These are phyloP conservation scores for Trypanosoma melophagium DNA, from an alignment of 208 protist species.

Conservation along the genomic window DNA sequence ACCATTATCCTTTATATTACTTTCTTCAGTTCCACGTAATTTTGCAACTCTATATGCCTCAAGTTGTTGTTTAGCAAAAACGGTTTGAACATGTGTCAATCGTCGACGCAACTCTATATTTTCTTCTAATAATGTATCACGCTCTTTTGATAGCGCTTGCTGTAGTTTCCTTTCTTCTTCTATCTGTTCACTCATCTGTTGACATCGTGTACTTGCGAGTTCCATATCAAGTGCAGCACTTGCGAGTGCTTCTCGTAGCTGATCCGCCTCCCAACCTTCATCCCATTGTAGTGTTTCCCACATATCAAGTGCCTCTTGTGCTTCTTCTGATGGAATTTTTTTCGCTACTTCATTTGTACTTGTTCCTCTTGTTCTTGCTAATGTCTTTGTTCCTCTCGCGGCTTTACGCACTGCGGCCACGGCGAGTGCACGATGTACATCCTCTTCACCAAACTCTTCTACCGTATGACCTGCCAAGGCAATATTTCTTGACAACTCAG, in stretches of 20 bases:
- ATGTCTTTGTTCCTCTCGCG: not conserved
- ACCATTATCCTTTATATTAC: constrained; percentile 20
- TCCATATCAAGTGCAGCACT: constrained; percentile 81
- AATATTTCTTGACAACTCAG: constrained; percentile 31
- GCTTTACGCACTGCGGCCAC: constrained; percentile 58
- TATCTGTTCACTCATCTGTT: constrained; percentile 63
- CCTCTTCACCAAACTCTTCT: constrained; percentile 62
- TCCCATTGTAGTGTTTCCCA: constrained; percentile 79
- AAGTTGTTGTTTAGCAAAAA: constrained; percentile 86
- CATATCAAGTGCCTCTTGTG: constrained; percentile 47
- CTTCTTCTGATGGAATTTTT: constrained; percentile 16
- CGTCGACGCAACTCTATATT: constrained; percentile 75
- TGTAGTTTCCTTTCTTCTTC: constrained; percentile 44
- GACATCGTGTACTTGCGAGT: constrained; percentile 69
- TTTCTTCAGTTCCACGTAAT: constrained; percentile 11
- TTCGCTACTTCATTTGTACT: not conserved
- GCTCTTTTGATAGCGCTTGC: constrained; percentile 49
- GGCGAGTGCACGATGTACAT: constrained; percentile 65
- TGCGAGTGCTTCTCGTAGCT: constrained; percentile 80
- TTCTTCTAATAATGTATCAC: constrained; percentile 79
- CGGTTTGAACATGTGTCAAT: constrained; percentile 78
- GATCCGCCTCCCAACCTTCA: constrained; percentile 65
- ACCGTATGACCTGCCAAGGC: constrained; percentile 41
- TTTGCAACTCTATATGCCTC: constrained; percentile 56
- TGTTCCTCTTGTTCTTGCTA: not conserved